Evolutionary conservation across 2,329 filamentous ascomycete genomes (phyloP), one percentile per base, ranked within the genome.

Genomic region (Falciphora oryzae): DNA sequence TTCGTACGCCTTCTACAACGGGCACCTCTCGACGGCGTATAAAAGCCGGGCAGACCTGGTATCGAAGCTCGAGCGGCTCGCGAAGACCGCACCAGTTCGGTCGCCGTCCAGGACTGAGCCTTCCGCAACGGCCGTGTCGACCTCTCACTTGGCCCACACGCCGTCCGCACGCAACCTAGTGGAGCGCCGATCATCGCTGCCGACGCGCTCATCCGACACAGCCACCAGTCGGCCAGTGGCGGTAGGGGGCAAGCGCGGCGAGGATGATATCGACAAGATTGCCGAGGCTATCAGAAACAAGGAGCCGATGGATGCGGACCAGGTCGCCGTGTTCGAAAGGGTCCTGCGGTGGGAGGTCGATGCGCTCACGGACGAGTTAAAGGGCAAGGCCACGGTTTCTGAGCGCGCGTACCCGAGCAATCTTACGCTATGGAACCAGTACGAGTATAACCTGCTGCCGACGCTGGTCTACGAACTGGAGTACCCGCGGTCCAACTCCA

Each of bases 391-490:
- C 27, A 83, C 82, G 63, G 75, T 69, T 64, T 74, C 69, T 25
- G 75, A 68, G 69, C 82, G 77, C 66, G 81, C 74, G 27, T 93
- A 93, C 71, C 90, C 90, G 0, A 79, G 83, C 61, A 93, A 93
- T 71, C 78, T 93, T 53, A 90, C 84, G 0, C 69, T 87, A 14
- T 66, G 71, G 61, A 88, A 90, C 71, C 87, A 90, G 69, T 85
- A 86, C 71, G 89, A 91, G 72, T 94, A 89, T 80, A 87, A 90
- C 62, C 83, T 87, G 58, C 79, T 93, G 13, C 91, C 91, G 4
- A 93, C 90, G 0, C 78, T 93, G 5, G 89, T 93, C 18, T 94
- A 93, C 73, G 91, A 94, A 73, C 82, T 91, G 59, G 87, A 91
- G 70, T 93, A 93, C 70, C 90, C 91, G 2, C 83, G 89, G 58